A percentile compares a stretch with the other conserved stretches of the same genome.
Conservation (phyloP, 495 filamentous ascomycete species). For the Neurospora tetraspora region DNA sequence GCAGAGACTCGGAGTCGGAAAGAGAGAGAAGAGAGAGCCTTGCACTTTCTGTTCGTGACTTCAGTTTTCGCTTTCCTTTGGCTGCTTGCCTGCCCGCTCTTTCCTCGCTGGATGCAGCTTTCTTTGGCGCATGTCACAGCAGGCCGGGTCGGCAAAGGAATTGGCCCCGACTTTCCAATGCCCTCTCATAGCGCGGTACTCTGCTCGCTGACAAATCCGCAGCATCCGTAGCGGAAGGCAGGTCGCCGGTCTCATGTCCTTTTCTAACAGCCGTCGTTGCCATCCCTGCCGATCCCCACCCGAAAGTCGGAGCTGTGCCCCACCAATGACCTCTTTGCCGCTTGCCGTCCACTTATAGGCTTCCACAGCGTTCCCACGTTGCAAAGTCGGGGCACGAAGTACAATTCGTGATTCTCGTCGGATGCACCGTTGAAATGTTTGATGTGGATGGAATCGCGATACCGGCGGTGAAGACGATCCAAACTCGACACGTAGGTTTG, state of each 20-base stretch:
- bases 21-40: neutral
- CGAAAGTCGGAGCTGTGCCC: constrained; percentile 3
- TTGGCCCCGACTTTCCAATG: neutral
- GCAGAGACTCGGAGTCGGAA: neutral
- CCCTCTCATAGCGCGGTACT: neutral
- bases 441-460: neutral
- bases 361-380: neutral
- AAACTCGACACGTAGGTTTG: neutral
- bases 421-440: neutral
- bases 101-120: constrained; percentile 3
- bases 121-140: constrained; percentile 3
- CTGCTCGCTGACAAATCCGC: neutral
- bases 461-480: neutral
- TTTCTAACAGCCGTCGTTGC: neutral
- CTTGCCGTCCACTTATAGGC: neutral
- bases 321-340: neutral
- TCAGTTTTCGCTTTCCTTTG: neutral
- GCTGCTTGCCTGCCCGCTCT: neutral
- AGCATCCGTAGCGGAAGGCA: neutral
- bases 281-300: neutral
- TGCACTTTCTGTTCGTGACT: neutral
- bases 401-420: neutral
- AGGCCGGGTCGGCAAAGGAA: neutral
- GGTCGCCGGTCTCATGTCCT: neutral
- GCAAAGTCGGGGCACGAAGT: neutral